Base-by-base conservation (phyloP, 2,329 filamentous ascomycete genomes). In the Massarina eburnea region DNA sequence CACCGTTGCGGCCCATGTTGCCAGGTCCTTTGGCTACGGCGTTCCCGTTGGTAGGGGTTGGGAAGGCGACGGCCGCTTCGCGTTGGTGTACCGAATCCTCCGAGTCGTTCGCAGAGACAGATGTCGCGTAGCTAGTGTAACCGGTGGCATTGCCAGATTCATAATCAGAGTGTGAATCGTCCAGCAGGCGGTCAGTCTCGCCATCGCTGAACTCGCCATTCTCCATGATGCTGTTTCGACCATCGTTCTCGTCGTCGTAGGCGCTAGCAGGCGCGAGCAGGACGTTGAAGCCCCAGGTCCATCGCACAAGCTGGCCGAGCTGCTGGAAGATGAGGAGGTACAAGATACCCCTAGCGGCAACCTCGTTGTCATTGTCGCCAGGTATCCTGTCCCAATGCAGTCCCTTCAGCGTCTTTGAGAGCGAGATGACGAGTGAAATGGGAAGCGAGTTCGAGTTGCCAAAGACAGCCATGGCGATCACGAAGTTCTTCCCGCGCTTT, bases 311-410 rank as follows among this genome's bases (percentile, higher is more conserved):
- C 71, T 99, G 94, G 18, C 94, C 94, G 3, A 99, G 82, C 69
- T 99, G 94, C 73, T 99, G 94, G 74, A 99, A 99, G 57, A 99
- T 95, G 51, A 99, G 79, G 9, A 99, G 80, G 65, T 99, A 99
- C 1, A 99, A 76, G 50, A 99, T 97, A 48, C 94, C 94, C 51
- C 94, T 84, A 2, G 94, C 92, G 19, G 83, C 91, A 17, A 99
- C 94, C 70, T 97, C 90, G 47, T 95, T 88, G 62, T 97, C 92
- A 62, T 95, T 97, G 60, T 99, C 94, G 43, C 89, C 88, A 0
- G 89, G 88, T 39, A 97, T 83, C 55, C 83, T 86, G 71, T 92
- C 86, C 94, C 94, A 99, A 68, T 97, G 92, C 24, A 99, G 78
- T 5, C 94, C 94, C 60, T 86, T 84, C 45, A 99, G 79, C 0